Percentiles rank a stretch among this genome's conserved stretches.
Conservation (phyloP, 2,329 filamentous ascomycete species). For the Hypomyces rosellus region DNA sequence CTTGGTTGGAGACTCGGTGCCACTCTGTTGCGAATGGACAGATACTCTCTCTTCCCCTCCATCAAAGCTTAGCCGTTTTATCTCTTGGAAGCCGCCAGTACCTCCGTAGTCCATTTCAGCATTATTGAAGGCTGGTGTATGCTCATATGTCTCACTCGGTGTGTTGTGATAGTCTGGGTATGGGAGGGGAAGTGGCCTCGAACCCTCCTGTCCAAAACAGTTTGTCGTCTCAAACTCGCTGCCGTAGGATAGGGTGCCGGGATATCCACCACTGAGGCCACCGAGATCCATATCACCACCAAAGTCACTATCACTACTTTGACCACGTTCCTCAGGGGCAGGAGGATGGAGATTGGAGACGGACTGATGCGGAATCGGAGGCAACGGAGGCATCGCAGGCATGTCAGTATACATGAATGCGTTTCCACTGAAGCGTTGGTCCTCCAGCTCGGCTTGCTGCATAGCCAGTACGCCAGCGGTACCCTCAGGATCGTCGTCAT, state of each 20-base stretch:
- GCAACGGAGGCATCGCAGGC: slow-evolving; percentile 12
- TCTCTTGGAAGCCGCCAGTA: slow-evolving; percentile 81
- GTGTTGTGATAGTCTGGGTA: slow-evolving; percentile 23
- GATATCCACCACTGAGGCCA: slow-evolving; percentile 66
- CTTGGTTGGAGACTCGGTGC: slow-evolving; percentile 59
- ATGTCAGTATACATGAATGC: slow-evolving; percentile 27
- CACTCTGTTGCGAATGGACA: slow-evolving; percentile 49
- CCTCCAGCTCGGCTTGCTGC: slow-evolving; percentile 76
- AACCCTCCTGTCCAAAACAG: slow-evolving; percentile 36
- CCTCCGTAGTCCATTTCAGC: slow-evolving; percentile 80
- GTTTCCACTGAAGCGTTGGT: slow-evolving; percentile 40
- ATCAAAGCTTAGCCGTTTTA: slow-evolving; percentile 78
- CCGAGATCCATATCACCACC: slow-evolving; percentile 61
- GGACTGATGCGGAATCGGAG: slow-evolving; percentile 6
- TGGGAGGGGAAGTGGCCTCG: slow-evolving; percentile 44
- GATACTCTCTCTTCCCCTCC: slow-evolving; percentile 76
- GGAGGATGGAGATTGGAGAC: slow-evolving; percentile 34
- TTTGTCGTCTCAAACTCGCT: slow-evolving; percentile 35
- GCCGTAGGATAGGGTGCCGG: slow-evolving; percentile 46
- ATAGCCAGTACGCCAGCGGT: slow-evolving; percentile 78
- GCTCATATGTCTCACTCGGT: slow-evolving; percentile 22
- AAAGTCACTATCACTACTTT: slow-evolving; percentile 66
- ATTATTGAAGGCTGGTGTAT: slow-evolving; percentile 41
- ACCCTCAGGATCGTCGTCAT: slow-evolving; percentile 85
- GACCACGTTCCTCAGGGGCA: slow-evolving; percentile 42